Conservation (phyloP, 495 filamentous ascomycete species). For the Cudoniella acicularis region DNA sequence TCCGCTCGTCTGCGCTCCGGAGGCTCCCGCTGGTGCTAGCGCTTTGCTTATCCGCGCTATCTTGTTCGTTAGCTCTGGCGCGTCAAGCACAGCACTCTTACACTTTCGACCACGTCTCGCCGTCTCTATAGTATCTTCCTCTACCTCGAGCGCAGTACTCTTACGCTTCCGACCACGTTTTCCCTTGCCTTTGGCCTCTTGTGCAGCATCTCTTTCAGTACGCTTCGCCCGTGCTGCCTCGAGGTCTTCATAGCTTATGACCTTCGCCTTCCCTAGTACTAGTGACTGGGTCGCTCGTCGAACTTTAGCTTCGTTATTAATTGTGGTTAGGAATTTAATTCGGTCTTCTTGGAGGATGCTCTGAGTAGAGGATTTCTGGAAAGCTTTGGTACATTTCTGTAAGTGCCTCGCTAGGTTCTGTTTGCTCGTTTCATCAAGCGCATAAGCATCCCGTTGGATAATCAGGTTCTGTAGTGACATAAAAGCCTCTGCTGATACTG, state of each 20-base stretch:
- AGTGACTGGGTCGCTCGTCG: constrained; percentile 27
- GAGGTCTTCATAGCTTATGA: constrained; percentile 35
- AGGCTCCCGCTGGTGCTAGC: constrained; percentile 10
- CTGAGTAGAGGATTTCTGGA: too few relatives aligned
- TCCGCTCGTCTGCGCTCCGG: constrained; percentile 13
- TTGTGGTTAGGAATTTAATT: constrained; percentile 14
- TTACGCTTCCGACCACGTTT: too few relatives aligned
- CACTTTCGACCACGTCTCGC: constrained; percentile 26
- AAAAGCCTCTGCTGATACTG: too few relatives aligned
- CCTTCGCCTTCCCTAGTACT: constrained; percentile 22
- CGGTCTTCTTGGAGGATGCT: constrained; percentile 9
- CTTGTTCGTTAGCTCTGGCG: constrained; percentile 2
- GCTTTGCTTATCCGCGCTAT: too few relatives aligned
- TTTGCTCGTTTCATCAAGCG: too few relatives aligned
- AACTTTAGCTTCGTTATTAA: constrained; percentile 25
- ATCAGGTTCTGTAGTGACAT: too few relatives aligned
- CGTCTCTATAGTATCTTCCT: constrained; percentile 19
- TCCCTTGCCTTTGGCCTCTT: too few relatives aligned
- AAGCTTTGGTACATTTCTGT: too few relatives aligned
- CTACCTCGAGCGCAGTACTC: too few relatives aligned
- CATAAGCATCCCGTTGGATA: too few relatives aligned
- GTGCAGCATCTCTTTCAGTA: neutral
- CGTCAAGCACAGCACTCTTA: constrained; percentile 21
- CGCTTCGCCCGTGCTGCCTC: constrained; percentile 29
- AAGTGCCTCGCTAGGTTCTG: too few relatives aligned